Evolutionary conservation across 2,329 filamentous ascomycete genomes (phyloP).

Genomic region (Alternaria conjuncta): DNA sequence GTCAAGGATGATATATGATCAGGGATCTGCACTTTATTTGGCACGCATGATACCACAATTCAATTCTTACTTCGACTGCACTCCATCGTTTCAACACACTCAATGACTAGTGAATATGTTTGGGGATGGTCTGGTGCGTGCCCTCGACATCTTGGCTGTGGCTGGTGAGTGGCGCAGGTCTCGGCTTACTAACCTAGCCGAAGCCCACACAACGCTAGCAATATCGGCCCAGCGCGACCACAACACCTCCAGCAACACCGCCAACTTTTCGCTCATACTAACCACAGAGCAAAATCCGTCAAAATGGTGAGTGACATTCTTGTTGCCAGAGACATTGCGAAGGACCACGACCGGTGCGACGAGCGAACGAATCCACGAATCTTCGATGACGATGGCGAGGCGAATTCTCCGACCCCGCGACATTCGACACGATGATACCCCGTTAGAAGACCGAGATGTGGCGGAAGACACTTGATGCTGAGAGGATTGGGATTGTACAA

Average conservation of each 20-base stretch:
- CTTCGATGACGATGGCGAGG: slow-evolving; percentile 29
- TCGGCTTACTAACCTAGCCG: slow-evolving; percentile 38
- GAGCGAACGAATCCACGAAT: slow-evolving; percentile 29
- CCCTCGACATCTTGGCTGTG: slow-evolving; percentile 6
- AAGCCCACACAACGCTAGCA: slow-evolving; percentile 40
- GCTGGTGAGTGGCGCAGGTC: slow-evolving; percentile 20
- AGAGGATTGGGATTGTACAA: neutral
- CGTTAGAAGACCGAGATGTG: neutral
- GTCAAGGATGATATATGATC: neutral
- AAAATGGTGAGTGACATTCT: slow-evolving; percentile 47
- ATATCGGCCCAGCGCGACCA: slow-evolving; percentile 28
- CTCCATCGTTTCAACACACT: neutral
- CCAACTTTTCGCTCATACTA: slow-evolving; percentile 44
- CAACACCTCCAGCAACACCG: slow-evolving; percentile 41
- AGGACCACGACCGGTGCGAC: slow-evolving; percentile 29
- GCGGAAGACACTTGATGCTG: neutral
- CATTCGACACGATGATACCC: neutral
- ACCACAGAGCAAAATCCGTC: slow-evolving; percentile 48
- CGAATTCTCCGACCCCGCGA: slow-evolving; percentile 22
- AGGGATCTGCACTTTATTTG: slow-evolving; percentile 7
- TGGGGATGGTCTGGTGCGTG: neutral
- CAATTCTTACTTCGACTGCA: neutral
- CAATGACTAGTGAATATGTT: neutral
- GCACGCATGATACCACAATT: slow-evolving; percentile 40
- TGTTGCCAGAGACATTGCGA: neutral